A percentile compares a stretch with the other conserved stretches of the same genome.
These are phyloP conservation scores for Kuraishia cidri DNA, from an alignment of 805 yeast genomes.

Conservation along the genomic window DNA sequence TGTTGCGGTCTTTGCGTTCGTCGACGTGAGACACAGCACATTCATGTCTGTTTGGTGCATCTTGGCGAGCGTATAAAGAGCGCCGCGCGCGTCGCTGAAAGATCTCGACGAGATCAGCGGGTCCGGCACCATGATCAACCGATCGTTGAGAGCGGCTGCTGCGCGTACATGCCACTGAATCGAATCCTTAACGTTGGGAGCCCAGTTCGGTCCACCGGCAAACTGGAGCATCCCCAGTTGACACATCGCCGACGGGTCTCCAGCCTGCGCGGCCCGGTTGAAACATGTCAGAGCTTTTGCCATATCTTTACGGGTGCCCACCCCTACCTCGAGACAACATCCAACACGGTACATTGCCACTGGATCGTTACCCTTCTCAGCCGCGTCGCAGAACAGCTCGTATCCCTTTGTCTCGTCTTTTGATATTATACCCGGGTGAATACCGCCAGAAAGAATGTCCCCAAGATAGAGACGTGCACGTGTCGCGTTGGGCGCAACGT, in stretches of 20 bases:
- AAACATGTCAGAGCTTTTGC: conserved; percentile 45
- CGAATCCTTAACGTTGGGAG: conserved; percentile 30
- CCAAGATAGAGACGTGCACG: conserved; percentile 55
- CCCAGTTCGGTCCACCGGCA: conserved; percentile 33
- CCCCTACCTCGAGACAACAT: conserved; percentile 61
- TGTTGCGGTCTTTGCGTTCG: conserved; percentile 17
- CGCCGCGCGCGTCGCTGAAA: conserved; percentile 21
- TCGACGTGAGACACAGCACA: conserved; percentile 13
- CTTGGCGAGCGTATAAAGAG: conserved; percentile 24
- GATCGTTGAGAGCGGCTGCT: conserved; percentile 1
- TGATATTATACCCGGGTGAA: conserved; percentile 37
- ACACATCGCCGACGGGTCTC: conserved; percentile 62
- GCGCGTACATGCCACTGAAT: conserved; percentile 45
- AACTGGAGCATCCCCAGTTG: conserved; percentile 60
- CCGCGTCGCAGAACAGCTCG: conserved; percentile 50
- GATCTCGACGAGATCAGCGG: conserved; percentile 22
- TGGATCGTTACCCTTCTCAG: conserved; percentile 39
- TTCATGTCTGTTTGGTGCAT: conserved; percentile 23
- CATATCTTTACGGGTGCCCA: conserved; percentile 35
- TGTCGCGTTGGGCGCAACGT: conserved; percentile 34
- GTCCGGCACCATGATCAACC: conserved; percentile 18
- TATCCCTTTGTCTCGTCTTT: conserved; percentile 54
- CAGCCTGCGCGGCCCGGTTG: conserved; percentile 50
- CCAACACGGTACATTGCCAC: conserved; percentile 63
- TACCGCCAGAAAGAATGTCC: conserved; percentile 43